phyloP scores from a whole-genome alignment of 176 grass and related monocot genomes.

The Hyparrhenia diplandra region DNA sequence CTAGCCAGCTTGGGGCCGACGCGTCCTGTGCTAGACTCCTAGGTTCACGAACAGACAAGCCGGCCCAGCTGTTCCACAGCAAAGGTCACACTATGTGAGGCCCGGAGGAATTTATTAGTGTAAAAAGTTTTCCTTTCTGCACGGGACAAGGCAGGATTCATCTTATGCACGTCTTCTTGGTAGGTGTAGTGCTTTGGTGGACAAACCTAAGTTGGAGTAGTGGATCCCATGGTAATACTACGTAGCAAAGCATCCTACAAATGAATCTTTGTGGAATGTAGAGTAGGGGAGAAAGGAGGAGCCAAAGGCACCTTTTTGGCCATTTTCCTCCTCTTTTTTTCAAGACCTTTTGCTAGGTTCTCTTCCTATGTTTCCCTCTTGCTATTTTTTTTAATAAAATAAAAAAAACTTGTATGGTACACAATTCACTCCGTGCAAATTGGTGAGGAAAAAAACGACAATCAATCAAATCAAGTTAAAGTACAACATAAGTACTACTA shows the following conservation, averaged over 20 bases:
- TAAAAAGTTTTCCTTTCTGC: not conserved
- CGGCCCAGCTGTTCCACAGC: too few species aligned
- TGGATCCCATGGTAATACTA: not conserved
- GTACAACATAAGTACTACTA: too few species aligned
- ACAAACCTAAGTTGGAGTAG: conserved; percentile 16
- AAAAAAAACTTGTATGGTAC: too few species aligned
- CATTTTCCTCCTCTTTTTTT: not conserved
- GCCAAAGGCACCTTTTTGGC: not conserved
- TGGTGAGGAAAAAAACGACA: too few species aligned
- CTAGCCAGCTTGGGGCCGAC: too few species aligned
- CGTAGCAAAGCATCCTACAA: not conserved
- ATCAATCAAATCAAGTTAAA: too few species aligned
- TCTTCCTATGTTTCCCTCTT: not conserved
- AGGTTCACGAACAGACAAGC: not conserved
- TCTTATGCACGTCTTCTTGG: not conserved
- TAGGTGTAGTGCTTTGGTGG: not conserved
- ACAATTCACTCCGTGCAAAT: too few species aligned
- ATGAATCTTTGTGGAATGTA: not conserved
- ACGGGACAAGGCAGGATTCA: not conserved
- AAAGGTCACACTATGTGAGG: not conserved
- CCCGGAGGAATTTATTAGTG: not conserved
- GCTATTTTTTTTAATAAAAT: too few species aligned
- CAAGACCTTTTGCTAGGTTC: not conserved
- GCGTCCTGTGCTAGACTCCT: not conserved
- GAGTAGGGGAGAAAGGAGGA: too few species aligned